Evolutionary conservation across 305 asterid species (phyloP), one percentile per base, ranked within the genome.

Genomic region (Fraxinus sp.): DNA sequence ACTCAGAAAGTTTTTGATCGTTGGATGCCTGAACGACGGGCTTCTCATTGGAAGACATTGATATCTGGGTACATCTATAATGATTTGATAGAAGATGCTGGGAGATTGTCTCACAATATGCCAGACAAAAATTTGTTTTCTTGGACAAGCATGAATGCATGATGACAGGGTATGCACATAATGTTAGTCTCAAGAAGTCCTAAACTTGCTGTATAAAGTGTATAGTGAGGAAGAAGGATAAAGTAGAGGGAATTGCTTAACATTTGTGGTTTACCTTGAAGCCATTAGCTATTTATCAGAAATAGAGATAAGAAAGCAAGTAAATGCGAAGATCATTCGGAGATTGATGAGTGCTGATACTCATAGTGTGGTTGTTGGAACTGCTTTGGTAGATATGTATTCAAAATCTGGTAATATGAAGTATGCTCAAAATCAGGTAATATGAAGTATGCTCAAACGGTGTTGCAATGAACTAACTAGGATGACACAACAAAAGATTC

Each of bases 371-470:
- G 78, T 83, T 71, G 79, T 88, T 76, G 89, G 91, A 79, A 83
- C 91, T 49, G 86, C 91, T 86, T 64, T 88, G 87, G 80, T 88
- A 39, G 89, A 88, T 44, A 88, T 88, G 91, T 88, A 88, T 73
- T 88, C 88, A 36, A 83, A 83, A 79, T 86, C 89, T 20, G 91
- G 89, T 13, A 46, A 83, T 57, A 72, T 88, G 80, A 52, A 84
- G 33, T 30, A 83, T 78, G 85, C 91, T 3, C 86, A 24, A n/a
- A n/a, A n/a, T n/a, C n/a, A n/a, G n/a, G n/a, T n/a, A n/a, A n/a
- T n/a, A n/a, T n/a, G n/a, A n/a, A n/a, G n/a, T n/a, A n/a, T n/a
- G n/a, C n/a, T n/a, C n/a, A n/a, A n/a, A n/a, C n/a, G 1, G n/a
- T 46, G 20, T 3, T 13, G 59, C 57, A 11, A 49, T 14, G 20